Evolutionary conservation across 2,329 filamentous ascomycete genomes (phyloP), one percentile per base, ranked within the genome.

Genomic region (Exophiala calicioides): DNA sequence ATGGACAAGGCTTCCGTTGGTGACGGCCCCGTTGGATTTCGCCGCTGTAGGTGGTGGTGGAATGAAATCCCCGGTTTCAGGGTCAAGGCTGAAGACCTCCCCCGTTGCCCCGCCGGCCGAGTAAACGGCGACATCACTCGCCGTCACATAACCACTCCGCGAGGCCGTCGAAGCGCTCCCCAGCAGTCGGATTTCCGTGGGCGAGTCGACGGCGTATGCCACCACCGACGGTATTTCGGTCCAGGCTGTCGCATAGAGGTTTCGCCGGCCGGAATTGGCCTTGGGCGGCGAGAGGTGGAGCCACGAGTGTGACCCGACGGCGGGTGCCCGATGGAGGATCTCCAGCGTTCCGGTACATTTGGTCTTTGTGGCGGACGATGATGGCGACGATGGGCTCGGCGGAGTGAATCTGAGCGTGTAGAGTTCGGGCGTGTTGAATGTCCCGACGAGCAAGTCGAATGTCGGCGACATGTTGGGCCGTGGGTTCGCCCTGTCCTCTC

Each of bases 251-350:
- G 57, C 53, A 29, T 58, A 57, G 23, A 58, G 53, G 20, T 55
- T 57, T 15, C 44, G 44, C 1, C 12, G 37, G 12, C 47, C 44
- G 20, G n/a, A n/a, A n/a, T 43, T 33, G 13, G n/a, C 18, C 21
- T 44, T 52, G n/a, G 37, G 42, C 6, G 49, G 44, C 4, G 39
- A 47, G 12, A 60, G 47, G 36, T 57, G 52, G 10, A 60, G 53
- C 58, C 58, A 60, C 6, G 56, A 59, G 43, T 60, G 58, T 6
- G 58, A 60, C 19, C 58, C 58, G 21, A 60, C 44, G 32, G 52
- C 58, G 15, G 44, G 26, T 16, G 55, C 33, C n/a, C 50, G 48
- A 27, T 59, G 53, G 12, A 59, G 16, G 19, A 59, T 47, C 9
- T 53, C 30, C 3, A 59, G 47, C 9, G 13, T 39, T 6, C 38